Base-by-base conservation (phyloP, 208 protist species). In the Wallacemonas rigidus region DNA sequence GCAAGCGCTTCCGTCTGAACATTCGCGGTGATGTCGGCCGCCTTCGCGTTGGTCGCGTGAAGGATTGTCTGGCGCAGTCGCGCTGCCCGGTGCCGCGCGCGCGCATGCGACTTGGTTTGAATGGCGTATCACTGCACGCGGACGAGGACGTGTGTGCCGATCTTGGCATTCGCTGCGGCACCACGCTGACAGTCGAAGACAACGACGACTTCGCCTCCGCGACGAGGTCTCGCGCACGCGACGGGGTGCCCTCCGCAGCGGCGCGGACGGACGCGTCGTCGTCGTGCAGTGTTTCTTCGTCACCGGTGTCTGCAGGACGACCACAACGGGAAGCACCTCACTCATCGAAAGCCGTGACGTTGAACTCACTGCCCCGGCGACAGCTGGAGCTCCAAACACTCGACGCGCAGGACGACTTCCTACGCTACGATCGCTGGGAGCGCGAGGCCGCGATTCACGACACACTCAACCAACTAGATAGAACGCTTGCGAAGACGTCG, bases 331-430 rank as follows among this genome's bases (percentile, higher is more conserved):
- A 26, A 26, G 26, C 26, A 26, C 26, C 26, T 26, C 26, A 26
- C 26, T 26, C 26, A 26, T 26, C 26, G 26, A 26, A 26, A 26
- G 57, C 39, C n/a, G 60, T 35, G 11, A 26, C 43, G 8, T 58
- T 77, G 47, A 47, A 79, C 58, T 88, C 83, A 0, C 77, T 73
- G 36, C 79, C 78, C 45, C 71, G 81, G 2, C 84, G 77, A 3
- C 68, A 81, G 60, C 68, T 90, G 48, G 88, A 93, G 81, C 74
- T 87, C 45, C 80, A 93, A 72, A 93, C 88, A 12, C 75, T 93
- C 2, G 76, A 81, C 41, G 77, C 90, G 70, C 85, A 90, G 41
- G 75, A 89, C 53, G 54, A 44, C 40, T 72, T 71, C 48, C 71
- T 93, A 8, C 71, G 70, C 35, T 70, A 76, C 1, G 85, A 83